phyloP scores from a whole-genome alignment of 352 stramenopile genomes.

The Phytophthora aleatoria region DNA sequence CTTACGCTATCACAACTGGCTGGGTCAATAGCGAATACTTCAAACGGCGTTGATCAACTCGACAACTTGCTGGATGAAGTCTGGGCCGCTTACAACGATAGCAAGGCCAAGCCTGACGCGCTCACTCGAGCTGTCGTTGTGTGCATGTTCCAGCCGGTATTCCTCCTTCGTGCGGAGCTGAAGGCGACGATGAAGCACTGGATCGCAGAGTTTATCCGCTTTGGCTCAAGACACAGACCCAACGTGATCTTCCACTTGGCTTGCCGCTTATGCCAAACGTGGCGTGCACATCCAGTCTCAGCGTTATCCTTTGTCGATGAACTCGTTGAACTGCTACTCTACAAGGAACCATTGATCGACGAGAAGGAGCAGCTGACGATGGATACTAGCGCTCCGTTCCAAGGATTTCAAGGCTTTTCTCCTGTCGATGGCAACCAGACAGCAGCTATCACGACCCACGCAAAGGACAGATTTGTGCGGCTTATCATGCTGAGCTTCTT shows the following conservation, averaged over 20 bases:
- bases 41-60: slow-evolving; percentile 31
- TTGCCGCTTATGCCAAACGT: slow-evolving; percentile 69
- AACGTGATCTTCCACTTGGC: slow-evolving; percentile 84
- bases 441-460: slow-evolving; percentile 31
- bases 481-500: slow-evolving; percentile 73
- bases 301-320: slow-evolving; percentile 66
- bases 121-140: slow-evolving; percentile 69
- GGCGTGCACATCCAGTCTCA: slow-evolving; percentile 52
- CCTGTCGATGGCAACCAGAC: slow-evolving; percentile 15
- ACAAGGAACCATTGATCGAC: slow-evolving; percentile 79
- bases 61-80: slow-evolving; percentile 57
- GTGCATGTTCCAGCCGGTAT: slow-evolving; percentile 75
- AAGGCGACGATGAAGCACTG: slow-evolving; percentile 58
- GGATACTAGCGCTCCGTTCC: slow-evolving; percentile 19
- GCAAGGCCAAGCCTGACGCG: slow-evolving; percentile 68
- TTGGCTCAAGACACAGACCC: slow-evolving; percentile 62
- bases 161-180: slow-evolving; percentile 42
- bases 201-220: slow-evolving; percentile 56
- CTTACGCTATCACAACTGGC: slow-evolving; percentile 57
- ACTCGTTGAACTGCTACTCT: slow-evolving; percentile 72
- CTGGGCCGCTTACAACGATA: slow-evolving; percentile 74
- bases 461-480: slow-evolving; percentile 72
- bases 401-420: slow-evolving; percentile 31
- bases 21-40: slow-evolving; percentile 25
- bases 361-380: slow-evolving; percentile 56